phyloP scores from a whole-genome alignment of 768 basidiomycete genomes.

The Suillus luteus region DNA sequence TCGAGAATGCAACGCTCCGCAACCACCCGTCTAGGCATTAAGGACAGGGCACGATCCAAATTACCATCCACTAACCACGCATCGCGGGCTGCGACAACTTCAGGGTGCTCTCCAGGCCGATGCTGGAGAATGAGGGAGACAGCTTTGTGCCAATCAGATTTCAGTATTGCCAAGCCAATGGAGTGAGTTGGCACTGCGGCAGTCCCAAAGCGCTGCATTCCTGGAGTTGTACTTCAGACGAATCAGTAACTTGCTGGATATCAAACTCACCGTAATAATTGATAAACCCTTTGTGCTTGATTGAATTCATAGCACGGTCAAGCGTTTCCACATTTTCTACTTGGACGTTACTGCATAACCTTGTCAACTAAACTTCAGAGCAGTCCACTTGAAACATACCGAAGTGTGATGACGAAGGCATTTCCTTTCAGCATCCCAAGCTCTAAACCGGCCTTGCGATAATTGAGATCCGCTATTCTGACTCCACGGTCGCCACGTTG shows the following conservation, averaged over 20 bases:
- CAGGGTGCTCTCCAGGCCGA: constrained; percentile 90
- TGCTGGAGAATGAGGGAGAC: constrained; percentile 78
- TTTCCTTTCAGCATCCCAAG: constrained; percentile 98
- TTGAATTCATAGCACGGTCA: constrained; percentile 70
- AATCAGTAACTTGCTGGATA: constrained; percentile 12
- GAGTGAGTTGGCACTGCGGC: constrained; percentile 94
- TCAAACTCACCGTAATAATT: constrained; percentile 85
- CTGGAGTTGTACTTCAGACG: constrained; percentile 39
- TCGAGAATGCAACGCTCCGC: constrained; percentile 94
- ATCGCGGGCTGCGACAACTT: constrained; percentile 78
- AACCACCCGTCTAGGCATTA: constrained; percentile 90
- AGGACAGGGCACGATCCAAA: constrained; percentile 74
- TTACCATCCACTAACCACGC: constrained; percentile 88
- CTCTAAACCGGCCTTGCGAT: constrained; percentile 80
- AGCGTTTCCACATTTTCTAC: constrained; percentile 72
- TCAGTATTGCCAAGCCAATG: constrained; percentile 88
- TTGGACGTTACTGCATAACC: constrained; percentile 64
- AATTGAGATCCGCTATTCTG: constrained; percentile 84
- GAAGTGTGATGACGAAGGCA: constrained; percentile 89
- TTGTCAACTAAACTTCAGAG: constrained; percentile 32
- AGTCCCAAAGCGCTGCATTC: constrained; percentile 99
- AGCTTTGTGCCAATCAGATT: constrained; percentile 89
- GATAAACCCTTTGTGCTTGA: constrained; percentile 89
- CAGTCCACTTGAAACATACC: constrained; percentile 48
- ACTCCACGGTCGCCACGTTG: constrained; percentile 89